Evolutionary conservation across 1,284 basidiomycete genomes (phyloP), one percentile per base, ranked within the genome.

Genomic region (Malassezia slooffiae): DNA sequence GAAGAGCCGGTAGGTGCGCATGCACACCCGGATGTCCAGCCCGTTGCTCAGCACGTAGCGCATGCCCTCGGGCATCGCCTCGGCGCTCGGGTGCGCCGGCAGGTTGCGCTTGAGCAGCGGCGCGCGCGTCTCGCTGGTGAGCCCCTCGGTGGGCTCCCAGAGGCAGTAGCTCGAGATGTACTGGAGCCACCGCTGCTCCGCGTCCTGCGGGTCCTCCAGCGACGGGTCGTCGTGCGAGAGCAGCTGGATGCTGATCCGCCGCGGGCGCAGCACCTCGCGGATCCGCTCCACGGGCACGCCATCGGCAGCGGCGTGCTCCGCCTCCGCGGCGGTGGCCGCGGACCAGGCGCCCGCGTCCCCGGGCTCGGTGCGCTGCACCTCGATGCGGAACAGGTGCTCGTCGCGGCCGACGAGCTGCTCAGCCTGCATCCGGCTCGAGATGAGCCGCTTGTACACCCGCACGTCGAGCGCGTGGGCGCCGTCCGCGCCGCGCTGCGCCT

Each of bases 331-430:
- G 10, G n/a, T 9, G n/a, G 34, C 8, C n/a, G n/a, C 26, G 4
- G 7, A 15, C 13, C 17, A 20, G 23, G 24, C n/a, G 1, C 4
- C 15, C 10, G 1, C 3, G 1, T 7, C 12, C 9, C 34, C 26
- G 7, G 8, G 15, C 17, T 22, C 5, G 13, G 27, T 26, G 5
- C 17, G 26, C 9, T 30, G n/a, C 21, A 33, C 19, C 71, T 90
- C 88, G 34, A 95, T 79, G 16, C 86, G 78, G 75, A 85, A 96
- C 13, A 95, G 73, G 66, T 85, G 88, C 70, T 96, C 91, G 43
- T 95, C 89, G 1, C 81, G 77, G 1, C 84, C 85, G 32, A 91
- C 71, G 6, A 86, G 77, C 37, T 79, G 81, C 67, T 95, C 90
- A 0, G 82, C 84, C 41, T 80, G 80, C 65, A 83, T 79, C 34